Evolutionary conservation across 768 basidiomycete species (phyloP).

Genomic region (Russula abietina): DNA sequence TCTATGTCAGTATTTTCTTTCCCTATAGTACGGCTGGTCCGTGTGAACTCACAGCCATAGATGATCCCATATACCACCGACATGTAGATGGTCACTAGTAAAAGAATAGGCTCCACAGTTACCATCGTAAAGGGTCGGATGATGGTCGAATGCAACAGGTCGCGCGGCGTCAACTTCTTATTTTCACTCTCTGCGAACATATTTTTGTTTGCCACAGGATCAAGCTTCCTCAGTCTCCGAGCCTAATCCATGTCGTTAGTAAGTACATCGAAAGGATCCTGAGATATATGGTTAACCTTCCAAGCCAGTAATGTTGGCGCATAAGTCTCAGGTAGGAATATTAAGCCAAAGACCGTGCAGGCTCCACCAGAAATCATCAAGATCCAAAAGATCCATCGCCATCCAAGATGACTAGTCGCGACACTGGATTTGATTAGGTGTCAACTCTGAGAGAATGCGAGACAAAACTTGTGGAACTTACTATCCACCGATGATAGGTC

Average conservation of each 20-base stretch:
- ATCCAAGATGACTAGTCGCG: not conserved
- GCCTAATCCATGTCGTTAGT: not conserved
- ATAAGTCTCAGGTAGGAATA: not conserved
- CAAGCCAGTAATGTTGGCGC: not conserved
- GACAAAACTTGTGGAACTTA: not conserved
- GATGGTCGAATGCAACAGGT: not conserved
- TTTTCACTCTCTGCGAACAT: not conserved
- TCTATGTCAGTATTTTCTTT: not conserved
- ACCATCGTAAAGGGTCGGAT: not conserved
- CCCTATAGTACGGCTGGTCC: not conserved
- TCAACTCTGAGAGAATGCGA: not conserved
- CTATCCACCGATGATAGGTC: not conserved
- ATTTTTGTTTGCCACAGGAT: not conserved
- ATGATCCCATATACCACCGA: not conserved
- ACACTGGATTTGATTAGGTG: not conserved
- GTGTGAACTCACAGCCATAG: not conserved
- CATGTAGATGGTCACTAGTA: not conserved
- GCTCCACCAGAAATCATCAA: not conserved
- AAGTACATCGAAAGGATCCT: not conserved
- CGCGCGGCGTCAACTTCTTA: not conserved
- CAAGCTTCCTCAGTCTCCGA: not conserved
- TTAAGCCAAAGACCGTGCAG: not conserved
- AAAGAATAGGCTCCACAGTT: not conserved
- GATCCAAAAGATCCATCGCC: not conserved
- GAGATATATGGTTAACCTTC: not conserved